Evolutionary conservation across 1,139 yeast species (phyloP).

Genomic region (Yamadazyma aaseri): DNA sequence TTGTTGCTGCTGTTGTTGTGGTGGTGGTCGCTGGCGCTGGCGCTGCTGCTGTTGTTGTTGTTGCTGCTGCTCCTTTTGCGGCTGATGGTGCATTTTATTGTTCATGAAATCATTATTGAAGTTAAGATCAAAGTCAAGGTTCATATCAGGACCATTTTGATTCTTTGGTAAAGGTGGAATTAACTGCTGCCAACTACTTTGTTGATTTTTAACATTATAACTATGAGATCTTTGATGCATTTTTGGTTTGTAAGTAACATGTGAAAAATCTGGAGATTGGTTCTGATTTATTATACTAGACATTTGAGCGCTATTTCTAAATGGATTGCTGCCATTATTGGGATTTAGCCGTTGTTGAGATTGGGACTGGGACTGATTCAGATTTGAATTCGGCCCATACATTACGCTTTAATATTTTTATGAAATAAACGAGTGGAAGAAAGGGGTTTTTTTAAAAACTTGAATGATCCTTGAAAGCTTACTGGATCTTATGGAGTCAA

Average conservation of each 20-base stretch:
- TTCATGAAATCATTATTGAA: slow-evolving; percentile 11
- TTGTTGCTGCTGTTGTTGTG: not conserved
- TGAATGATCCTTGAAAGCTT: no score
- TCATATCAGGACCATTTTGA: slow-evolving; percentile 13
- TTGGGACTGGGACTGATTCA: no score
- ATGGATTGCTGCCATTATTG: slow-evolving; percentile 1
- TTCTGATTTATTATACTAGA: slow-evolving; percentile 2
- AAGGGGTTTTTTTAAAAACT: no score
- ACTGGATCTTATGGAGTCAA: no score
- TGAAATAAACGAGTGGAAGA: no score
- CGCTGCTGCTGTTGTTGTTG: not conserved
- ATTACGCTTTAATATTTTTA: no score
- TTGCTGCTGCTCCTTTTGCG: slow-evolving; percentile 3
- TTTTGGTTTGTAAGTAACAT: not conserved
- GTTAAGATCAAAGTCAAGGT: slow-evolving; percentile 10
- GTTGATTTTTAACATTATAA: slow-evolving; percentile 8
- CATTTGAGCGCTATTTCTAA: slow-evolving; percentile 3
- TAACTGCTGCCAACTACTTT: slow-evolving; percentile 19
- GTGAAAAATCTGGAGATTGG: not conserved
- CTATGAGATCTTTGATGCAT: slow-evolving; percentile 15
- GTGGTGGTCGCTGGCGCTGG: not conserved
- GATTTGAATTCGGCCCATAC: no score
- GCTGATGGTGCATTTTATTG: no score
- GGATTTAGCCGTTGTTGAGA: slow-evolving; percentile 5
- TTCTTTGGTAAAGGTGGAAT: slow-evolving; percentile 21